These are phyloP conservation scores for Xylariales sp. DNA, from an alignment of 2,329 filamentous ascomycete species.

Conservation along the genomic window DNA sequence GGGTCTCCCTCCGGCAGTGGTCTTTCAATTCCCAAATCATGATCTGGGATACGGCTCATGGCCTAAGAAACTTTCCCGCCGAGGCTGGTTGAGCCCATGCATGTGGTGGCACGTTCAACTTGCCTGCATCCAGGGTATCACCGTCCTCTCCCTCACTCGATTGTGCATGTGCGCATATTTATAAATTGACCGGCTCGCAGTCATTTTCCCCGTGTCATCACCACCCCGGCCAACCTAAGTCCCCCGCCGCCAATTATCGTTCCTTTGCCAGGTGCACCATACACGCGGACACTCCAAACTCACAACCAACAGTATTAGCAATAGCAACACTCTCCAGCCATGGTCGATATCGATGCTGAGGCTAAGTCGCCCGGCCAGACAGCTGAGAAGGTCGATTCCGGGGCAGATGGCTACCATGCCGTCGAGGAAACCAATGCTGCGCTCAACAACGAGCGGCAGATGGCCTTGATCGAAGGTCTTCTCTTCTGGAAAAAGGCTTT, in stretches of 20 bases:
- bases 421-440: constrained; percentile 6
- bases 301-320: too few relatives aligned
- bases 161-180: too few relatives aligned
- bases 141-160: too few relatives aligned
- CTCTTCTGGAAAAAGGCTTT: constrained; percentile 8
- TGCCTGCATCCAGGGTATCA: too few relatives aligned
- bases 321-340: background rate
- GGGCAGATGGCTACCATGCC: background rate
- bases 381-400: constrained; percentile 2
- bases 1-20: constrained; percentile 1
- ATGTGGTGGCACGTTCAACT: background rate
- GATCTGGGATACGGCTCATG: background rate
- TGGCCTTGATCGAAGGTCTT: constrained; percentile 5
- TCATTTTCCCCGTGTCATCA: too few relatives aligned
- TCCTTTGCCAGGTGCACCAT: too few relatives aligned
- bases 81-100: background rate
- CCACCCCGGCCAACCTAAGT: too few relatives aligned
- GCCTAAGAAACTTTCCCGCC: background rate
- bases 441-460: constrained; percentile 8
- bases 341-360: background rate
- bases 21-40: constrained; percentile 1
- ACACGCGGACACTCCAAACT: too few relatives aligned
- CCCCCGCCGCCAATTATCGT: too few relatives aligned
- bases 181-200: too few relatives aligned
- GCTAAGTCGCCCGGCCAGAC: background rate